Evolutionary conservation across 176 grass and related monocot species (phyloP).

Genomic region (Thalia dealbata): DNA sequence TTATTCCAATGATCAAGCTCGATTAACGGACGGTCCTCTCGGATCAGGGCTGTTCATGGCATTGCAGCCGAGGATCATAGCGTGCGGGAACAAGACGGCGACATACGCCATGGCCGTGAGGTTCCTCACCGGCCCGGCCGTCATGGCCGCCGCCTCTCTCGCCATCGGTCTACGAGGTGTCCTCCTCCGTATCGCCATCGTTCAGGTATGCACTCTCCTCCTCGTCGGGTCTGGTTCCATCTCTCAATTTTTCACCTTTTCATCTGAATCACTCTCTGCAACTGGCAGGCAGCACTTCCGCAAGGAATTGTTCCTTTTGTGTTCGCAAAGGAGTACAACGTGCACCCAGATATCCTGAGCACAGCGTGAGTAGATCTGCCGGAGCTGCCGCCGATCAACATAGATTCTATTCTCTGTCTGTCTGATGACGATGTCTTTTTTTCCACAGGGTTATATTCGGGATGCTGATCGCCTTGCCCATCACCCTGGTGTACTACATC

Average conservation of each 20-base stretch:
- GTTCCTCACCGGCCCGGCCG: slow-evolving; percentile 10
- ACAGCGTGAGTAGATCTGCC: not conserved
- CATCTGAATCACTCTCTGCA: not conserved
- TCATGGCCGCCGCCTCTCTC: slow-evolving; percentile 9
- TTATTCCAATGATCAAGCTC: too few species aligned
- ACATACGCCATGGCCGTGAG: slow-evolving; percentile 14
- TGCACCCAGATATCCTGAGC: slow-evolving; percentile 16
- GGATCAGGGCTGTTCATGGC: slow-evolving; percentile 18
- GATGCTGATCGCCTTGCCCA: slow-evolving; percentile 4
- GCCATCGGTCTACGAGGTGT: slow-evolving; percentile 2
- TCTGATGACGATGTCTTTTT: not conserved
- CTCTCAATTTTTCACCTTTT: not conserved
- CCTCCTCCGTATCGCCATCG: slow-evolving; percentile 15
- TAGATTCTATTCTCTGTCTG: too few species aligned
- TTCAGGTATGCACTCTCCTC: not conserved
- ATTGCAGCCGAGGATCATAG: slow-evolving; percentile 17
- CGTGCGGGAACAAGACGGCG: slow-evolving; percentile 7
- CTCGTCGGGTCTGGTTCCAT: not conserved
- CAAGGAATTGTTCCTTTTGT: slow-evolving; percentile 19
- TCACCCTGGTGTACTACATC: slow-evolving; percentile 7
- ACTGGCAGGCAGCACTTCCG: slow-evolving; percentile 6
- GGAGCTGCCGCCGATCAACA: not conserved
- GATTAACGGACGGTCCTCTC: not conserved
- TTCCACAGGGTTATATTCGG: slow-evolving; percentile 11
- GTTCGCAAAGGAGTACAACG: slow-evolving; percentile 16